Conservation (phyloP, 306 rosid species). For the Rubus idaeus region DNA sequence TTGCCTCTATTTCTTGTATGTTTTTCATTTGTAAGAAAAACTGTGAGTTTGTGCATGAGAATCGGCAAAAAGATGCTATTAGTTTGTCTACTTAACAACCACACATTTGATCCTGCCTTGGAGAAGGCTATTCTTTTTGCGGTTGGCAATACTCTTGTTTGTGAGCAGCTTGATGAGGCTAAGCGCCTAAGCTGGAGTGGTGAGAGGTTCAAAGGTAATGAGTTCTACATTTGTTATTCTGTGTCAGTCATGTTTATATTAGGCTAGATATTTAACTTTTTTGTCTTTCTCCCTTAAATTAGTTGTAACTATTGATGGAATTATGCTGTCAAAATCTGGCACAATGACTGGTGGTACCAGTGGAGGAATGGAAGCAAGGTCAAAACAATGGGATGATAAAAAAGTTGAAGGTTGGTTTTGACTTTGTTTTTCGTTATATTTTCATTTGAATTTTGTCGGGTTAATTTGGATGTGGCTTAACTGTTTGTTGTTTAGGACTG, state of each 20-base stretch:
- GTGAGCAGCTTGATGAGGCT: slow-evolving; percentile 94
- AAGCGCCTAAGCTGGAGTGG: slow-evolving; percentile 95
- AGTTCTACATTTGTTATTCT: slow-evolving; percentile 1
- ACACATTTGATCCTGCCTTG: slow-evolving; percentile 83
- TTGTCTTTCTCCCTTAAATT: slow-evolving; percentile 30
- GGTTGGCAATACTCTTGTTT: slow-evolving; percentile 96
- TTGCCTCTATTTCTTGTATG: neutral
- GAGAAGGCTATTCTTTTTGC: slow-evolving; percentile 97
- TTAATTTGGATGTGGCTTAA: slow-evolving; percentile 27
- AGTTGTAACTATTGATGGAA: slow-evolving; percentile 98
- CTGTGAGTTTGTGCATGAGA: slow-evolving; percentile 3
- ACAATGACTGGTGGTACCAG: slow-evolving; percentile 99
- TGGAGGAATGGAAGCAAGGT: slow-evolving; percentile 99
- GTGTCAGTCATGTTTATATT: slow-evolving; percentile 8
- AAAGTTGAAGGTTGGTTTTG: slow-evolving; percentile 75
- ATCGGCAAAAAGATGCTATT: slow-evolving; percentile 15
- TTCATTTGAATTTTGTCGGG: neutral
- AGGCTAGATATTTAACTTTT: slow-evolving; percentile 8
- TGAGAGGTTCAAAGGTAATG: slow-evolving; percentile 88
- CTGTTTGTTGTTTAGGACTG: slow-evolving; percentile 45
- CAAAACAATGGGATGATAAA: slow-evolving; percentile 97
- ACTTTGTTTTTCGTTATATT: neutral
- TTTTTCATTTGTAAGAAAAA: neutral
- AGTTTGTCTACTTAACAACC: slow-evolving; percentile 66
- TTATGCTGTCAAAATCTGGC: slow-evolving; percentile 90